Evolutionary conservation across 148 eudicot genomes (phyloP).

Genomic region (Nepenthes mirabilis): DNA sequence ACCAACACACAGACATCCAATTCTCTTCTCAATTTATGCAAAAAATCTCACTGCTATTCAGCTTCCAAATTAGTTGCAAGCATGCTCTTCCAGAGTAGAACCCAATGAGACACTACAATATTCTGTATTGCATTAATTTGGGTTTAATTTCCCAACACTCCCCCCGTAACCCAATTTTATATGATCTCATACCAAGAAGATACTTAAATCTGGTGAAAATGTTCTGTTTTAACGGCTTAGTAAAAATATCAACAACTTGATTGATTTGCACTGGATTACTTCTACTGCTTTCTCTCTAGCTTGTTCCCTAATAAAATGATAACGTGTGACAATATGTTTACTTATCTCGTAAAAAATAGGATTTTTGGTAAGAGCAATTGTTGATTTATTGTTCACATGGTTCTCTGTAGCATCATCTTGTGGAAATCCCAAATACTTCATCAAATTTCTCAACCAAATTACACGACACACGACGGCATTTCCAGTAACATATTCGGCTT

Average conservation of each 20-base stretch:
- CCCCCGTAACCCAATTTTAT: too few species aligned
- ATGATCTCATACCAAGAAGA: background rate
- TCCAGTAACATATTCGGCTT: background rate
- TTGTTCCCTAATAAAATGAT: conserved; percentile 2
- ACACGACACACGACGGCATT: background rate
- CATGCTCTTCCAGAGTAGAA: too few species aligned
- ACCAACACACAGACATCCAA: too few species aligned
- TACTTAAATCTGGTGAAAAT: background rate
- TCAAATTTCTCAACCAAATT: background rate
- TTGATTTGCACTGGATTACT: background rate
- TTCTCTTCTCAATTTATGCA: too few species aligned
- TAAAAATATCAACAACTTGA: conserved; percentile 2
- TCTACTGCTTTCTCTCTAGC: background rate
- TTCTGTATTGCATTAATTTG: too few species aligned
- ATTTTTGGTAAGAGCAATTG: background rate
- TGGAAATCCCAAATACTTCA: background rate
- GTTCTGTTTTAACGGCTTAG: background rate
- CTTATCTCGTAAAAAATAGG: background rate
- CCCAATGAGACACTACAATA: too few species aligned
- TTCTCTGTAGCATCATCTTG: background rate
- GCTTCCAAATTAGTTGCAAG: too few species aligned
- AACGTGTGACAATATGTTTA: conserved; percentile 3
- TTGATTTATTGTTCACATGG: background rate
- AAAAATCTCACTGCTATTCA: too few species aligned
- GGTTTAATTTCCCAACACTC: too few species aligned